Percentiles rank a stretch among this genome's conserved stretches.
Evolutionary conservation across 169 alveolate genomes (phyloP).

Genomic region (Babesia sp.): DNA sequence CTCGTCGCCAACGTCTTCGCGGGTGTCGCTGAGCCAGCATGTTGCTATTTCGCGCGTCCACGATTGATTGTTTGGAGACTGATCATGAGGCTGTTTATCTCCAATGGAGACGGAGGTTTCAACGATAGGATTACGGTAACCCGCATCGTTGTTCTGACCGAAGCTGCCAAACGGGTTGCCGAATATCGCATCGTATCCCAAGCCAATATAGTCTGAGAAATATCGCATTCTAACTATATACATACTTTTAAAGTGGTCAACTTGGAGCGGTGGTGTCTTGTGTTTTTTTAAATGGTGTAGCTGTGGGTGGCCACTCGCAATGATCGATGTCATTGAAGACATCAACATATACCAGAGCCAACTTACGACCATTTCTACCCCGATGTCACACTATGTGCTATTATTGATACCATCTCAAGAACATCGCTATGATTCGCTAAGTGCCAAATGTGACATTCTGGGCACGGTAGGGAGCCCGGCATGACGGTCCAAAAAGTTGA

Average conservation of each 20-base stretch:
- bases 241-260: background rate
- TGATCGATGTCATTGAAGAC: background rate
- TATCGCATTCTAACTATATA: background rate
- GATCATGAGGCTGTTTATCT: background rate
- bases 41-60: constrained; percentile 26
- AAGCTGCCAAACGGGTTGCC: constrained; percentile 66
- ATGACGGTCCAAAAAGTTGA: background rate
- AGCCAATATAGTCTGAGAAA: constrained; percentile 45
- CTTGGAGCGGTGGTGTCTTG: background rate
- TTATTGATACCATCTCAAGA: background rate
- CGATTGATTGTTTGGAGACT: background rate
- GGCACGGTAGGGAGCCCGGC: background rate
- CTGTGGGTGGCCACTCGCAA: background rate
- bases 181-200: constrained; percentile 58
- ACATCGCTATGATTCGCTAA: background rate
- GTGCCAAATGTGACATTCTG: background rate
- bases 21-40: constrained; percentile 32
- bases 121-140: constrained; percentile 50
- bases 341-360: background rate
- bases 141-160: constrained; percentile 24
- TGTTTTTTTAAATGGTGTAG: background rate
- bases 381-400: background rate
- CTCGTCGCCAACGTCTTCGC: constrained; percentile 17
- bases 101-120: background rate
- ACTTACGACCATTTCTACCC: background rate